Evolutionary conservation across 805 yeast genomes (phyloP).

Genomic region (Yarrowia porcina): DNA sequence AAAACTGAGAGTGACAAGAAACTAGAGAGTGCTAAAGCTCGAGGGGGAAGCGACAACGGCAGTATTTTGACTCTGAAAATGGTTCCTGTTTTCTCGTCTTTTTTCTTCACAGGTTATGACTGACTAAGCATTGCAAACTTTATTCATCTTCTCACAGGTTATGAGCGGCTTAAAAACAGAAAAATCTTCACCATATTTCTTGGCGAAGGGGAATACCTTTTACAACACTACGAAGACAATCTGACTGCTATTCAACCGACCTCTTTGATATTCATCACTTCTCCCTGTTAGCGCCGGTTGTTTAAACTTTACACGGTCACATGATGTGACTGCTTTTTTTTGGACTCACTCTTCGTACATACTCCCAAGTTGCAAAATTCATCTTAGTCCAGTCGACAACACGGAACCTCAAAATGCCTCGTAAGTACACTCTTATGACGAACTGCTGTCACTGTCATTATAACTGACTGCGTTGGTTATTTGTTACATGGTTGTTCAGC

Average conservation of each 20-base stretch:
- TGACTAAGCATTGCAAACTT: not conserved
- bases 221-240: too few species aligned
- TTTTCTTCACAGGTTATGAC: not conserved
- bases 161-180: not conserved
- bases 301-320: not conserved
- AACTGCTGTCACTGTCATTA: slow-evolving; percentile 25
- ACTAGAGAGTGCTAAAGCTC: too few species aligned
- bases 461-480: slow-evolving; percentile 24
- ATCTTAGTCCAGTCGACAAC: slow-evolving; percentile 18
- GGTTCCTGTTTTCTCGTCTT: too few species aligned
- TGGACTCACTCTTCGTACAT: not conserved
- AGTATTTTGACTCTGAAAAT: too few species aligned
- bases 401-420: slow-evolving; percentile 25
- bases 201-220: too few species aligned
- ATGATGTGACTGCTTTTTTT: slow-evolving; percentile 23
- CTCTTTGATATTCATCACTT: too few species aligned
- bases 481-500: slow-evolving; percentile 25
- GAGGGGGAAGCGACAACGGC: too few species aligned
- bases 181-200: too few species aligned
- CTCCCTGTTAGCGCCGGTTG: too few species aligned
- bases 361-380: slow-evolving; percentile 10
- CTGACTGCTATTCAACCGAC: too few species aligned
- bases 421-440: slow-evolving; percentile 18
- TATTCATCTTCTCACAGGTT: not conserved
- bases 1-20: too few species aligned